A percentile compares a stretch with the other conserved stretches of the same genome.
Conservation (phyloP, 1,139 yeast species). For the Pneumocystis oryctolagi region DNA sequence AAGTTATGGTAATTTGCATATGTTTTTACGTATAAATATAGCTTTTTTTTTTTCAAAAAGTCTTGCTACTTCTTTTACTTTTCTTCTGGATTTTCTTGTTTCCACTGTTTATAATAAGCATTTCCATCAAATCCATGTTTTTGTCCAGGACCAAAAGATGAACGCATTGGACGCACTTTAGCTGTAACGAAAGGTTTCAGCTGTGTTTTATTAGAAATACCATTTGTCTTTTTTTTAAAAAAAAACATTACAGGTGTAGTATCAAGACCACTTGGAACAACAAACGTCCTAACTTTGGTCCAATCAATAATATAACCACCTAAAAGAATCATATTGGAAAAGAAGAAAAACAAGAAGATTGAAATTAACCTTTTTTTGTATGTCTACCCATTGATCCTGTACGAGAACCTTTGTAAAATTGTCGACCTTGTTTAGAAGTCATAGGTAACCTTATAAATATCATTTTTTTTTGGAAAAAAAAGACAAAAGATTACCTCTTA, state of each 20-base stretch:
- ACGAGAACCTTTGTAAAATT: slow-evolving; percentile 87
- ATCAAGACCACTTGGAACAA: slow-evolving; percentile 39
- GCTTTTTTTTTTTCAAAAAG: too few relatives aligned
- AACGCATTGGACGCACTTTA: neutral
- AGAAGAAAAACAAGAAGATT: neutral
- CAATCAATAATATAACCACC: slow-evolving; percentile 57
- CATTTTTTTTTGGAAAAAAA: neutral
- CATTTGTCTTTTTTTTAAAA: neutral
- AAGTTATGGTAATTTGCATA: too few relatives aligned
- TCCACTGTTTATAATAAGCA: neutral
- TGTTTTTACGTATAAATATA: too few relatives aligned
- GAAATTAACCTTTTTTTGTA: slow-evolving; percentile 41
- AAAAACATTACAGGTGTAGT: slow-evolving; percentile 13
- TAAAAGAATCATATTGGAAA: neutral
- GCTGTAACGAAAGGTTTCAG: neutral
- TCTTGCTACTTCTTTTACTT: neutral
- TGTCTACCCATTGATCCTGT: slow-evolving; percentile 83
- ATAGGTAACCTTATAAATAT: slow-evolving; percentile 43
- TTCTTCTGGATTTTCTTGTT: neutral
- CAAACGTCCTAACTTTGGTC: slow-evolving; percentile 79
- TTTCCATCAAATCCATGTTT: neutral
- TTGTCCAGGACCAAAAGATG: neutral
- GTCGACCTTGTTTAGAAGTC: slow-evolving; percentile 53
- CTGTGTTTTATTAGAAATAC: neutral
- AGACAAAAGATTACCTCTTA: neutral